Evolutionary conservation across 345 rosid genomes (phyloP).

Genomic region (Jatropha curcas): DNA sequence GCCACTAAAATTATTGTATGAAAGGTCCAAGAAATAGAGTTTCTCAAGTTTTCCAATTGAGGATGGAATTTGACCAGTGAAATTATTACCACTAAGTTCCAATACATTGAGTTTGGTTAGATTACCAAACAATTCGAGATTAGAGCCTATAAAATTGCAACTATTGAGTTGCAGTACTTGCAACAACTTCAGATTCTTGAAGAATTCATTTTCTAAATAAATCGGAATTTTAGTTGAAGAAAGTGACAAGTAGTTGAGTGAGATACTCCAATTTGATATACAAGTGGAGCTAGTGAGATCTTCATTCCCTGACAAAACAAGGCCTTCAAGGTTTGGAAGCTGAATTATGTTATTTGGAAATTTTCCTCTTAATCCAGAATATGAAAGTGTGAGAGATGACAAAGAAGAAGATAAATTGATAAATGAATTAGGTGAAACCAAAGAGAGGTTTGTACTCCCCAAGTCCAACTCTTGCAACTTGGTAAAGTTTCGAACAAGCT

Average conservation of each 20-base stretch:
- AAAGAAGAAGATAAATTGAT: no score
- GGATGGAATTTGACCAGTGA: neutral
- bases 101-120: neutral
- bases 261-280: neutral
- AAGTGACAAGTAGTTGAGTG: neutral
- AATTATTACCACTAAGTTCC: neutral
- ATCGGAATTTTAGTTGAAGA: neutral
- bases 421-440: no score
- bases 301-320: no score
- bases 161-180: neutral
- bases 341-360: no score
- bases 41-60: neutral
- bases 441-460: no score
- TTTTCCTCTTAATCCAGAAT: no score
- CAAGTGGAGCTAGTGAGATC: neutral
- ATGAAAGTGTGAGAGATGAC: no score
- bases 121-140: neutral
- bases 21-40: neutral
- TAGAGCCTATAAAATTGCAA: constrained; percentile 1
- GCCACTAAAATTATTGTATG: neutral
- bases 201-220: neutral
- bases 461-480: no score
- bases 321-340: no score
- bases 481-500: no score
- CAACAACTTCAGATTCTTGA: neutral